Evolutionary conservation across 192 early-diverging fungal genomes (phyloP).

Genomic region (Funneliformis geosporum): DNA sequence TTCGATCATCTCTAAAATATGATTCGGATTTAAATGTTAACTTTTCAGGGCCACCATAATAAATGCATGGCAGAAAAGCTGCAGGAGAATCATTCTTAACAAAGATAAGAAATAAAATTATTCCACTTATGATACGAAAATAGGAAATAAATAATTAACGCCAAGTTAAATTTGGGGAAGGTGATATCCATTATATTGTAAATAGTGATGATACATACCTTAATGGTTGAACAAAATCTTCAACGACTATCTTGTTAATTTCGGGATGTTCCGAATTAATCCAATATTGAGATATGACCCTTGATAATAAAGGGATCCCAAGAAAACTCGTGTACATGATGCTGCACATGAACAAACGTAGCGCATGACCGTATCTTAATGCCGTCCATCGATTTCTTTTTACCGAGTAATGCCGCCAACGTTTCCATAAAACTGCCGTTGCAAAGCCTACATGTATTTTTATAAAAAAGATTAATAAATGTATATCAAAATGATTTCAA

Average conservation of each 20-base stretch:
- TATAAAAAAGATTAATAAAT: neutral
- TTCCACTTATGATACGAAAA: neutral
- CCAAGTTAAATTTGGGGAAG: neutral
- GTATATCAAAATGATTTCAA: neutral
- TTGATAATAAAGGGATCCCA: neutral
- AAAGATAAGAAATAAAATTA: constrained; percentile 4
- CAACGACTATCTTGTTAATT: neutral
- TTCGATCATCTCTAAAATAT: neutral
- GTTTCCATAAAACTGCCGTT: neutral
- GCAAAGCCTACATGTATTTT: neutral
- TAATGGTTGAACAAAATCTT: neutral
- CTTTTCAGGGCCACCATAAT: neutral
- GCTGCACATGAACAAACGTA: neutral
- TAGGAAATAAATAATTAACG: neutral
- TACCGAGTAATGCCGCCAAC: neutral
- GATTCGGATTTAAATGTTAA: neutral
- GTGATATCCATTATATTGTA: neutral
- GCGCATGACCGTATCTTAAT: neutral
- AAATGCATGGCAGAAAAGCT: neutral
- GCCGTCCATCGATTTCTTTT: neutral
- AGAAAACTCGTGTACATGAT: neutral
- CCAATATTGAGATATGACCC: neutral
- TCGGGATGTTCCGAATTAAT: neutral
- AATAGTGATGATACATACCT: neutral
- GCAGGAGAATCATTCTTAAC: neutral